These are phyloP conservation scores for Aspergillus fischeri DNA, from an alignment of 2,329 filamentous ascomycete species.

Conservation along the genomic window DNA sequence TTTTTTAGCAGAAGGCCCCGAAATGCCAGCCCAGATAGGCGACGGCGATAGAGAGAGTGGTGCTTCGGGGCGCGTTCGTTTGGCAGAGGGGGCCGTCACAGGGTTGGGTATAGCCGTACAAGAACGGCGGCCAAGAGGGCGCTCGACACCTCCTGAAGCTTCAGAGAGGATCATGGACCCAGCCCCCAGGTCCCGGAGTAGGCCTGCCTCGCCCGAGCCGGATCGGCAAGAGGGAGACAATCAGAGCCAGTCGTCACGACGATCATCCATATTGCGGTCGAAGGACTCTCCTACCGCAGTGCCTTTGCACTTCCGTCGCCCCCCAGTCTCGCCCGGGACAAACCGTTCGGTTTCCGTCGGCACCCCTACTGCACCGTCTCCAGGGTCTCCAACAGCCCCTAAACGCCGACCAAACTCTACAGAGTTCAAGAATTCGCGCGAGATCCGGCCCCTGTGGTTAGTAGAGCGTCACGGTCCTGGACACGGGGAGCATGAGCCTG, in stretches of 20 bases:
- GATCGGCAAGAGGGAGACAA: conserved; percentile 10
- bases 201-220: conserved; percentile 30
- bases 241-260: conserved; percentile 18
- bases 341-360: conserved; percentile 40
- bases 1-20: conserved; percentile 64
- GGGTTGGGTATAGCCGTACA: conserved; percentile 18
- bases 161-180: conserved; percentile 26
- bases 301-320: conserved; percentile 53
- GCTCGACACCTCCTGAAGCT: conserved; percentile 30
- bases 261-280: conserved; percentile 25
- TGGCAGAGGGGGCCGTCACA: conserved; percentile 16
- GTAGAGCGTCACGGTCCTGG: conserved; percentile 59
- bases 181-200: conserved; percentile 29
- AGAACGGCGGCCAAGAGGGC: conserved; percentile 30
- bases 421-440: conserved; percentile 54
- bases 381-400: conserved; percentile 43
- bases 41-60: conserved; percentile 32
- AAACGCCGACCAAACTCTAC: conserved; percentile 47
- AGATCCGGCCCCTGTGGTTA: conserved; percentile 78
- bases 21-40: conserved; percentile 48
- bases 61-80: conserved; percentile 42
- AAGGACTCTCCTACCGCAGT: conserved; percentile 51
- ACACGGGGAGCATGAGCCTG: conserved; percentile 38
- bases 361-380: conserved; percentile 33
- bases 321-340: conserved; percentile 43